Evolutionary conservation across 129 eudicot species (phyloP).

Genomic region (Dittrichia graveolens): DNA sequence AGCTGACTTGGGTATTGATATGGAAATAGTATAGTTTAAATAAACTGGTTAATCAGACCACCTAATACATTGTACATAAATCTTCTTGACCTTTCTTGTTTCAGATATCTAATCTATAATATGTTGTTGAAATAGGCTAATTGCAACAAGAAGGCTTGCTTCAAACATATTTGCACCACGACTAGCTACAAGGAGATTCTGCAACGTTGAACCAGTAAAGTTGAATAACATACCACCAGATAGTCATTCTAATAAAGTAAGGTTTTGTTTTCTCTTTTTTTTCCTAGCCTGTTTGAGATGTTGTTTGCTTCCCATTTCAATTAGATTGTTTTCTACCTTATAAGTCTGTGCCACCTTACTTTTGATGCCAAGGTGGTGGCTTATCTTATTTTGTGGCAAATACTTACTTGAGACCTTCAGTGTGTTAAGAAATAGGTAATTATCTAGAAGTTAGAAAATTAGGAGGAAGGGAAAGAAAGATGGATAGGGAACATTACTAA

Average conservation of each 20-base stretch:
- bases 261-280: background rate
- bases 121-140: conserved; percentile 40
- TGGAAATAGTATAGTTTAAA: background rate
- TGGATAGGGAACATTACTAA: background rate
- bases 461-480: background rate
- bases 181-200: conserved; percentile 47
- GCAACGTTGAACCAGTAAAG: conserved; percentile 33
- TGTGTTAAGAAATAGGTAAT: background rate
- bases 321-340: background rate
- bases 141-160: conserved; percentile 40
- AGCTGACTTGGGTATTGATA: background rate
- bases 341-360: background rate
- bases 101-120: conserved; percentile 1
- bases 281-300: conserved; percentile 3
- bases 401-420: background rate
- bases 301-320: conserved; percentile 13
- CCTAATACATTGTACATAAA: background rate
- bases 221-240: conserved; percentile 27
- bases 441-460: background rate
- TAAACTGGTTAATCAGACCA: background rate
- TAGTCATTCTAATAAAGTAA: conserved; percentile 41
- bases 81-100: background rate
- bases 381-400: background rate
- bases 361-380: conserved; percentile 2
- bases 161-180: conserved; percentile 32